Evolutionary conservation across 148 eudicot species (phyloP).

Genomic region (Persicaria maculosa): DNA sequence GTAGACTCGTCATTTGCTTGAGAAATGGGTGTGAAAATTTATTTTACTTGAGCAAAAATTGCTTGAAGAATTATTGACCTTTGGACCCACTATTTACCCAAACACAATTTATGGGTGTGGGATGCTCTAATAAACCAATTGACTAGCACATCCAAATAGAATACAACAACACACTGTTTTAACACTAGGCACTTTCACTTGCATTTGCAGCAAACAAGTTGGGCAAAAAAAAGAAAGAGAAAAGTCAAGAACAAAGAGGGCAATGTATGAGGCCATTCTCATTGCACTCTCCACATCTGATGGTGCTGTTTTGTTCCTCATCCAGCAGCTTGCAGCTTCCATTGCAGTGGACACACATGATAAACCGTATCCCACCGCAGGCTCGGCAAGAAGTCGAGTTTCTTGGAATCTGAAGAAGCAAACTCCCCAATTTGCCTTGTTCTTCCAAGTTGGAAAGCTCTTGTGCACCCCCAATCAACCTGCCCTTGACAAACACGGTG

Average conservation of each 20-base stretch:
- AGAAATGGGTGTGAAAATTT: too few species aligned
- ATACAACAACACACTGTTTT: background rate
- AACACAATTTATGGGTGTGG: too few species aligned
- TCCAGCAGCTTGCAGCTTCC: constrained; percentile 74
- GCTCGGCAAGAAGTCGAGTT: constrained; percentile 31
- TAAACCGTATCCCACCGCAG: constrained; percentile 72
- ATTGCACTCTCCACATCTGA: constrained; percentile 72
- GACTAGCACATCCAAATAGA: background rate
- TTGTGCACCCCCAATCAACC: constrained; percentile 71
- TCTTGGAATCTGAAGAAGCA: constrained; percentile 46
- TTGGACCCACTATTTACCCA: too few species aligned
- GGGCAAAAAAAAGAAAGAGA: background rate
- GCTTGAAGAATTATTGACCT: too few species aligned
- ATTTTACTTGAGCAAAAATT: too few species aligned
- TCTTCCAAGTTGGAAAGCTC: constrained; percentile 65
- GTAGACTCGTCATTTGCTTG: too few species aligned
- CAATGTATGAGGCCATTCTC: constrained; percentile 86
- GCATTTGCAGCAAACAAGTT: background rate
- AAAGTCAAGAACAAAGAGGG: constrained; percentile 51
- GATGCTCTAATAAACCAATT: background rate
- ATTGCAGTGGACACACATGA: constrained; percentile 68
- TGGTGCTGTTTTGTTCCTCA: constrained; percentile 32
- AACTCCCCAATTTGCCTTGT: constrained; percentile 54
- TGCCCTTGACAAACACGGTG: constrained; percentile 70
- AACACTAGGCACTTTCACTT: too few species aligned